Base-by-base conservation (phyloP, 2,329 filamentous ascomycete genomes). In the Colletotrichum godetiae region DNA sequence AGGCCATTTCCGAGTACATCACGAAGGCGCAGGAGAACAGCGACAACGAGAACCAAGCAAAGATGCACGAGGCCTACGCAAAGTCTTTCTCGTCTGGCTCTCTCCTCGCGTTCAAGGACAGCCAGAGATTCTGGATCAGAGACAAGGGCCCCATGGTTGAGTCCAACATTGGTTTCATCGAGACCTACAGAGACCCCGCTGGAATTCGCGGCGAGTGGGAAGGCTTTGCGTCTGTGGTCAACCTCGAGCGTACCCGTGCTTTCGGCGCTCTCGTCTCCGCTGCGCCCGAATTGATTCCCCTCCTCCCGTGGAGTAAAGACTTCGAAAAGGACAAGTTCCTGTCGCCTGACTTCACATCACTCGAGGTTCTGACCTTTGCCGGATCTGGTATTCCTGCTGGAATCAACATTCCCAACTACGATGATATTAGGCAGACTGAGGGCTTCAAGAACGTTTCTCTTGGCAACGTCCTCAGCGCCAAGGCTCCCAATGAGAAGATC, bases 301-400 rank as follows among this genome's bases (percentile, higher is more conserved):
- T 97, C 75, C 86, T 99, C 15, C 97, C 97, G 0, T 99, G 97
- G 97, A 86, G 88, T 46, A 89, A 90, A 59, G 93, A 94, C 0
- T 99, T 98, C 76, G 97, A 99, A 81, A 98, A 98, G 84, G 95
- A 98, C 86, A 95, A 93, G 79, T 99, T 99, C 83, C 84, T 97
- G 46, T 96, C 94, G 65, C 97, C 97, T 0, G 97, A 99, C 81
- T 99, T 99, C 80, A 98, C 97, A 0, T 97, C 94, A 11, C 88
- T 98, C 1, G 97, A 99, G 82, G 95, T 98, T 3, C 84, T 98
- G 74, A 95, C 93, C 0, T 98, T 98, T 77, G 83, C 82, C 69
- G 83, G 87, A 64, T 92, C 87, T 72, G 92, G 90, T 69, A 93
- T 93, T 67, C 91, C 91, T 11, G 91, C 90, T 29, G 91, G 92